Conservation (phyloP, 73 alveolate species). For the Paramecium sexaurelia region DNA sequence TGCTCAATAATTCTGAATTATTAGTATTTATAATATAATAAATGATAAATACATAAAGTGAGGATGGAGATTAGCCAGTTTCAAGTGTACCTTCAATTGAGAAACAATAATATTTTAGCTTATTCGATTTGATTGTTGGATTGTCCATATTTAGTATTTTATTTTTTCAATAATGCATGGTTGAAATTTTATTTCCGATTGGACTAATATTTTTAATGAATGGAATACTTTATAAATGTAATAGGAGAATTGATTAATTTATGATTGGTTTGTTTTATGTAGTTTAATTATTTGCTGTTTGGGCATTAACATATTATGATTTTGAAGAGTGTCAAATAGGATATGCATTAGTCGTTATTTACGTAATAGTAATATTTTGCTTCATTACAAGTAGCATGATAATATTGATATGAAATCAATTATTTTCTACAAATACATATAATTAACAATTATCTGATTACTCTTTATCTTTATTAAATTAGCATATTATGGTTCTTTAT, state of each 20-base stretch:
- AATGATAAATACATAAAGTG: not conserved
- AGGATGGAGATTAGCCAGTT: not conserved
- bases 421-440: not conserved
- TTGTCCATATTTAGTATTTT: not conserved
- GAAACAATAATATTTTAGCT: not conserved
- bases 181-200: not conserved
- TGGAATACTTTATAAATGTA: not conserved
- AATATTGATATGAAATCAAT: not conserved
- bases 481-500: too few species aligned
- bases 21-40: not conserved
- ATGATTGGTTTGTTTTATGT: not conserved
- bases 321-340: constrained; percentile 18
- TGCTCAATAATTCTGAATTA: not conserved
- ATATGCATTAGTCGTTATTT: not conserved
- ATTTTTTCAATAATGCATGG: constrained; percentile 1
- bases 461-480: not conserved
- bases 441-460: not conserved
- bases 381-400: not conserved
- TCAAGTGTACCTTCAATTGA: not conserved
- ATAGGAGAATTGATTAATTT: constrained; percentile 10
- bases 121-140: not conserved
- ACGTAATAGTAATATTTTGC: constrained; percentile 8
- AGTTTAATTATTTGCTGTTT: not conserved
- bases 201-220: not conserved
- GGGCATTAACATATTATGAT: not conserved